Percentiles rank a stretch among this genome's conserved stretches.
phyloP scores from a whole-genome alignment of 2,329 filamentous ascomycete species.

The Dothistroma pini region DNA sequence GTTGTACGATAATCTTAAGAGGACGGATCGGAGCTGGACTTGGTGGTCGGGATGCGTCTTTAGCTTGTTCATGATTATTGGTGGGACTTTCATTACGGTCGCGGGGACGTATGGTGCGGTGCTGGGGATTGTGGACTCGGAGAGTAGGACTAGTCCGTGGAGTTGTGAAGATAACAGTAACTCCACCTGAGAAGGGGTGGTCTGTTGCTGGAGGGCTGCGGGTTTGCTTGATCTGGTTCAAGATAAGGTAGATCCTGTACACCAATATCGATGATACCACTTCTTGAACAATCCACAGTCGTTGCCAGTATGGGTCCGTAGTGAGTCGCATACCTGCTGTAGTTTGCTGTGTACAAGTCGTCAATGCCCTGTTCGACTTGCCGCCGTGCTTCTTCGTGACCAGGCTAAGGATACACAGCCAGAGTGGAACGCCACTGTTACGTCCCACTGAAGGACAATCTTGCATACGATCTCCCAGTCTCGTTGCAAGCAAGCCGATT shows the following conservation, averaged over 20 bases:
- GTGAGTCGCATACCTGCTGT: too few species aligned
- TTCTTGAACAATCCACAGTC: too few species aligned
- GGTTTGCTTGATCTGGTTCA: neutral
- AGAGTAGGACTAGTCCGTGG: slow-evolving; percentile 21
- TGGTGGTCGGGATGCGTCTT: slow-evolving; percentile 16
- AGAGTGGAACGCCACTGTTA: too few species aligned
- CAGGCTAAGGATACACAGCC: too few species aligned
- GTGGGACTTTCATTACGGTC: slow-evolving; percentile 42
- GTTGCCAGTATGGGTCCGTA: too few species aligned
- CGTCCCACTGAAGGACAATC: too few species aligned
- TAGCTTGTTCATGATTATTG: slow-evolving; percentile 34
- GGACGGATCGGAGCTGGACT: slow-evolving; percentile 8
- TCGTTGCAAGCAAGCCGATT: too few species aligned
- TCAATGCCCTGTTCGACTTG: too few species aligned
- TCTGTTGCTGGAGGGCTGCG: neutral
- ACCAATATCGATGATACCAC: neutral
- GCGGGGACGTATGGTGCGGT: slow-evolving; percentile 46
- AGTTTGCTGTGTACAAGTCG: too few species aligned
- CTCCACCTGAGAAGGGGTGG: slow-evolving; percentile 20
- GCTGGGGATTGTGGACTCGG: slow-evolving; percentile 37
- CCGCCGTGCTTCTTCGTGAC: too few species aligned
- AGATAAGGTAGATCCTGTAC: neutral
- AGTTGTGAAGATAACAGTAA: slow-evolving; percentile 31
- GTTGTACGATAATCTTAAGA: slow-evolving; percentile 42
- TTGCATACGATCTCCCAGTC: too few species aligned